These are phyloP conservation scores for Alliaria petiolata DNA, from an alignment of 345 rosid genomes.

Conservation along the genomic window DNA sequence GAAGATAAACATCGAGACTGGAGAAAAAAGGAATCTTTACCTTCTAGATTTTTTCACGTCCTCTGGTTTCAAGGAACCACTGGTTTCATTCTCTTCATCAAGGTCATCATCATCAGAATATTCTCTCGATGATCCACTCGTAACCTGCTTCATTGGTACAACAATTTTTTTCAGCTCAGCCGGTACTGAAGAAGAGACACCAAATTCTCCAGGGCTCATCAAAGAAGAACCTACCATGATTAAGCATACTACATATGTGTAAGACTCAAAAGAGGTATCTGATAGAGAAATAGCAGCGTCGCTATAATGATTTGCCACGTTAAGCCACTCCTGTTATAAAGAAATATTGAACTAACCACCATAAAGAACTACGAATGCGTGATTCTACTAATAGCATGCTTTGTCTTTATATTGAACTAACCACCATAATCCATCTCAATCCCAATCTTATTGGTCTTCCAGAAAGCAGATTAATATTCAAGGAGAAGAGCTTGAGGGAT, in stretches of 20 bases:
- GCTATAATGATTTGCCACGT: neutral
- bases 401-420: neutral
- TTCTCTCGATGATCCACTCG: constrained; percentile 89
- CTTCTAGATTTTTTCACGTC: constrained; percentile 72
- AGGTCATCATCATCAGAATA: constrained; percentile 89
- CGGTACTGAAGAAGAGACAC: constrained; percentile 43
- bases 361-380: neutral
- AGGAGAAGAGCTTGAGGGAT: neutral
- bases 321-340: neutral
- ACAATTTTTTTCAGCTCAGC: constrained; percentile 39
- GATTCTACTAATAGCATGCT: no score
- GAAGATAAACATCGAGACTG: neutral
- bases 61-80: constrained; percentile 51
- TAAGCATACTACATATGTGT: constrained; percentile 10
- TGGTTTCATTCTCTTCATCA: constrained; percentile 80
- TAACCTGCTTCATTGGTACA: constrained; percentile 56
- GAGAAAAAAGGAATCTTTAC: constrained; percentile 27
- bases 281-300: neutral
- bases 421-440: neutral
- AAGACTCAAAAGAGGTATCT: neutral
- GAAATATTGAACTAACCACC: neutral
- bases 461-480: neutral
- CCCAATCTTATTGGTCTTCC: neutral
- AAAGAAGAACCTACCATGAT: constrained; percentile 43
- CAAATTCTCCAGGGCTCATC: constrained; percentile 36